These are phyloP conservation scores for Saturnispora gosingensis DNA, from an alignment of 805 yeast species.

Conservation along the genomic window DNA sequence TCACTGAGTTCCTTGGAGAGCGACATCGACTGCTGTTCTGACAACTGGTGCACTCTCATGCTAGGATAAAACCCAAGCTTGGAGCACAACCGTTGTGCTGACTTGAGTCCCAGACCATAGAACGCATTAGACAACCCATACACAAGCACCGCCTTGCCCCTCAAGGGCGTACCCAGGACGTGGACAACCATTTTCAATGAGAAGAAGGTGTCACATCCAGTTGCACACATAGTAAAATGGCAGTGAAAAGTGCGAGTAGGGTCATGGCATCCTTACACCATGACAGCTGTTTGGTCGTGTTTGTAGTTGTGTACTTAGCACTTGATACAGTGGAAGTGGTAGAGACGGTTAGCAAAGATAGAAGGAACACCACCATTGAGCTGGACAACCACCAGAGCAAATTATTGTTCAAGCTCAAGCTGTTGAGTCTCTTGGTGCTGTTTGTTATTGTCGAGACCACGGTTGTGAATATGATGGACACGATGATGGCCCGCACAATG, in stretches of 20 bases:
- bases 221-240: conserved; percentile 5
- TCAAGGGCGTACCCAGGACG: conserved; percentile 42
- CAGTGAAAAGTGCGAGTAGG: conserved; percentile 5
- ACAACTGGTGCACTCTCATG: conserved; percentile 89
- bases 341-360: neutral
- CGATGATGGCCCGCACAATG: neutral
- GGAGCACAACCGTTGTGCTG: conserved; percentile 72
- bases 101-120: conserved; percentile 74
- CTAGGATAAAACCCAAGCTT: conserved; percentile 84
- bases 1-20: conserved; percentile 81
- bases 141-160: conserved; percentile 28
- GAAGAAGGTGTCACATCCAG: conserved; percentile 3
- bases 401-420: neutral
- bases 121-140: conserved; percentile 69
- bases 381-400: neutral
- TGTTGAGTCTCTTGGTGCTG: neutral
- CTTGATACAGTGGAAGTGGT: conserved; percentile 1
- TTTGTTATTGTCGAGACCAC: neutral
- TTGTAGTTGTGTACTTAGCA: neutral
- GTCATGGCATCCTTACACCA: conserved; percentile 4
- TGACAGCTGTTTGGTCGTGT: neutral
- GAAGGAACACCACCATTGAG: neutral
- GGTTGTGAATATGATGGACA: neutral
- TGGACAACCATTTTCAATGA: conserved; percentile 37
- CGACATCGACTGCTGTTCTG: conserved; percentile 79